phyloP scores from a whole-genome alignment of 306 rosid genomes.

The Fragaria iinumae region DNA sequence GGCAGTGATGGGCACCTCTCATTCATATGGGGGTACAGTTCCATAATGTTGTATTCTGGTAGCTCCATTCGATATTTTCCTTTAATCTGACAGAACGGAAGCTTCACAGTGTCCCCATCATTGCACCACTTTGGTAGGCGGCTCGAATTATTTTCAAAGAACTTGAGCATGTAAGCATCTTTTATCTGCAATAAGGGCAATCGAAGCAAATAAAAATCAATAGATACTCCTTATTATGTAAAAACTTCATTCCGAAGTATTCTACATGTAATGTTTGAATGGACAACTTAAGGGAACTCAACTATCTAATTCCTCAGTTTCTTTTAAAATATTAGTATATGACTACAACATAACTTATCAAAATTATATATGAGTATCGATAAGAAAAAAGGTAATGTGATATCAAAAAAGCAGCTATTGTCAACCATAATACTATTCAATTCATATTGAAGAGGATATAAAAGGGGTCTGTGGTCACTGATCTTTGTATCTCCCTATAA shows the following conservation, averaged over 20 bases:
- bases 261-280: neutral
- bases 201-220: slow-evolving; percentile 12
- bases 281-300: neutral
- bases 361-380: neutral
- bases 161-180: slow-evolving; percentile 86
- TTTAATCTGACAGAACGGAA: slow-evolving; percentile 89
- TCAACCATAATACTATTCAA: neutral
- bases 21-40: slow-evolving; percentile 82
- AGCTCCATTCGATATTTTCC: slow-evolving; percentile 90
- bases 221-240: neutral
- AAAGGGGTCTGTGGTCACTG: neutral
- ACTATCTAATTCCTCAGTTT: neutral
- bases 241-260: neutral
- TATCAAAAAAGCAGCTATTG: neutral
- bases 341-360: neutral
- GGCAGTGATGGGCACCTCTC: slow-evolving; percentile 95
- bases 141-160: slow-evolving; percentile 75
- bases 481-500: neutral
- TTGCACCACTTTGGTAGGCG: slow-evolving; percentile 95
- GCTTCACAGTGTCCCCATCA: slow-evolving; percentile 67
- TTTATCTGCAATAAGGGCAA: slow-evolving; percentile 64
- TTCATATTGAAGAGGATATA: neutral
- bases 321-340: neutral
- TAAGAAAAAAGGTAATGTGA: neutral
- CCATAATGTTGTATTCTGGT: slow-evolving; percentile 76